Evolutionary conservation across 306 rosid genomes (phyloP).

Genomic region (Vigna trinervia): DNA sequence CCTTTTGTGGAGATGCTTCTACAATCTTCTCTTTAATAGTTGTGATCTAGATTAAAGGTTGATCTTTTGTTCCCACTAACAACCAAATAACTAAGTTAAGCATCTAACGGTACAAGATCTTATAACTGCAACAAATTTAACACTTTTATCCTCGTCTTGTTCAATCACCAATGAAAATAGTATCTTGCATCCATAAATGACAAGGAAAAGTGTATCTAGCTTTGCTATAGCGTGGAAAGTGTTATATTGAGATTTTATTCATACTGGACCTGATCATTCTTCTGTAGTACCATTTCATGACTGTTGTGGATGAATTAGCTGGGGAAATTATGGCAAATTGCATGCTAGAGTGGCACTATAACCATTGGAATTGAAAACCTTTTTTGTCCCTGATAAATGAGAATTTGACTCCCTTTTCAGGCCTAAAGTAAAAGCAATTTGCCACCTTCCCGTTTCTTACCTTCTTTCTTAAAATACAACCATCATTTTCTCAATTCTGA

Average conservation of each 20-base stretch:
- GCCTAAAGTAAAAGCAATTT: background rate
- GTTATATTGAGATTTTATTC: conserved; percentile 4
- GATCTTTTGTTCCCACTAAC: background rate
- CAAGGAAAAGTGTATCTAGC: background rate
- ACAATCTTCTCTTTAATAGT: conserved; percentile 1
- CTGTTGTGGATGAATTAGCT: background rate
- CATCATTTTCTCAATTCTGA: background rate
- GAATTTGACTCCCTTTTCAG: background rate
- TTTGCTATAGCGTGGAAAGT: background rate
- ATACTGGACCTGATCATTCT: background rate
- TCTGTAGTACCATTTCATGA: background rate
- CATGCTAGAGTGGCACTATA: background rate
- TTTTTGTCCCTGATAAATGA: background rate
- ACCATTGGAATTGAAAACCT: background rate
- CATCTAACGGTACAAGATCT: background rate
- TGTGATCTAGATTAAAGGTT: conserved; percentile 12
- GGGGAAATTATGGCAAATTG: background rate
- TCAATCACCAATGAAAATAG: background rate
- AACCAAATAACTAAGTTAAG: background rate
- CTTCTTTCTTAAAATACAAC: background rate
- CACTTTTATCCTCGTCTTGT: background rate
- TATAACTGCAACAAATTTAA: background rate
- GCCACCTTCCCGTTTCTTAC: background rate
- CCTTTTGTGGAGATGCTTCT: background rate
- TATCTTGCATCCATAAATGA: background rate